phyloP scores from a whole-genome alignment of 306 rosid species.

The Astragalus glycyphyllos region DNA sequence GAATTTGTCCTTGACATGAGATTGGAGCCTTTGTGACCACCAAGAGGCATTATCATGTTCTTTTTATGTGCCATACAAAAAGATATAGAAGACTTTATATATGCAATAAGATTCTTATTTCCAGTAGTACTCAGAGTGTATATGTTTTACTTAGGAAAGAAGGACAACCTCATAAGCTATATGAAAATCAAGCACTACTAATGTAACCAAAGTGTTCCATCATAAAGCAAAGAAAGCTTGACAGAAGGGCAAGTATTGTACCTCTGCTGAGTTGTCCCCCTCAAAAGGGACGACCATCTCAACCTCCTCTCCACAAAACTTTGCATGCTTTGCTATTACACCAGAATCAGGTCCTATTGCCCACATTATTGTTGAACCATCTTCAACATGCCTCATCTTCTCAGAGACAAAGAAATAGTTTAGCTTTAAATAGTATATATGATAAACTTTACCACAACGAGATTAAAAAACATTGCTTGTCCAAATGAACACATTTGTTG shows the following conservation, averaged over 20 bases:
- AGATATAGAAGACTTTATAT: not conserved
- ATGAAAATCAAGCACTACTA: slow-evolving; percentile 6
- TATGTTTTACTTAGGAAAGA: slow-evolving; percentile 18
- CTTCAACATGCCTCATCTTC: slow-evolving; percentile 87
- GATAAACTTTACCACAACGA: slow-evolving; percentile 15
- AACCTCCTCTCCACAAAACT: slow-evolving; percentile 76
- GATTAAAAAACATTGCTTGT: slow-evolving; percentile 16
- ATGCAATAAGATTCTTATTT: slow-evolving; percentile 30
- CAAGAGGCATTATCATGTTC: slow-evolving; percentile 7
- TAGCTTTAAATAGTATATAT: slow-evolving; percentile 33
- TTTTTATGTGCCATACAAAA: slow-evolving; percentile 1
- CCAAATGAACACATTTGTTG: slow-evolving; percentile 18
- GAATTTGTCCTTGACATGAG: not conserved
- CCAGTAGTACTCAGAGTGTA: not conserved
- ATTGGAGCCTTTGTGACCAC: slow-evolving; percentile 1
- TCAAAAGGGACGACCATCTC: slow-evolving; percentile 97
- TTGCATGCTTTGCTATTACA: slow-evolving; percentile 76
- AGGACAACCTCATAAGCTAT: not conserved
- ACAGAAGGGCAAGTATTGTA: slow-evolving; percentile 40
- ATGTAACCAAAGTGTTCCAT: not conserved
- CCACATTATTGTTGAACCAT: slow-evolving; percentile 94
- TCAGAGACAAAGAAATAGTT: slow-evolving; percentile 37
- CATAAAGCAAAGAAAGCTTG: slow-evolving; percentile 37
- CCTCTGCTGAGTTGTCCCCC: slow-evolving; percentile 82
- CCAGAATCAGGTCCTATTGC: slow-evolving; percentile 87